Evolutionary conservation across 2,329 filamentous ascomycete genomes (phyloP), one percentile per base, ranked within the genome.

Genomic region (Trichoderma citrinoviride): DNA sequence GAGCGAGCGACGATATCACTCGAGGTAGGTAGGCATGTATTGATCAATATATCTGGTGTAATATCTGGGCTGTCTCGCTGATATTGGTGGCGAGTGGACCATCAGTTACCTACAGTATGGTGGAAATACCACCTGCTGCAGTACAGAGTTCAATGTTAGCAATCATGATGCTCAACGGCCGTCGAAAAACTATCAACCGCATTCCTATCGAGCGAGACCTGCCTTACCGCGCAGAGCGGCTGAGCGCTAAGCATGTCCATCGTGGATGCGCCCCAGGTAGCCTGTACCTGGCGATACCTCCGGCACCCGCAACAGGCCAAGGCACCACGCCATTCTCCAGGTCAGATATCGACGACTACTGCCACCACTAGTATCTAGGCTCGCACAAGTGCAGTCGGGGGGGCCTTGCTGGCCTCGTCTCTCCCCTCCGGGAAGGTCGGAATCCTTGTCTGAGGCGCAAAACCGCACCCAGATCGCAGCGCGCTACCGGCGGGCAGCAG

Each of bases 381-480:
- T 52, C 49, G 25, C 21, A 52, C 49, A 60, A 27, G 41, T 27
- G 53, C 37, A 43, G 50, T 21, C n/a, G 8, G 37, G 15, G 40
- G 52, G 29, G 56, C 33, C 57, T 50, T 50, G n/a, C n/a, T n/a
- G 57, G 57, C 57, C 27, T 61, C 57, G 29, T 61, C 58, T 61
- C 49, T 54, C 58, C 58, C 53, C 58, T 61, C 53, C 58, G 58
- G 58, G 58, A 61, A 61, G 58, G 58, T 53, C 58, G 58, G 58
- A 61, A 61, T 54, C 56, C 49, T 46, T 44, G 49, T 54, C 52
- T 53, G 47, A 61, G 58, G 58, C 58, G 58, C 23, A 37, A 53
- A 37, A 54, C 46, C 12, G 47, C 40, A 54, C 37, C 27, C 46
- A 61, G 58, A 53, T 61, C 40, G 49, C 58, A 61, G 47, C 58